These are phyloP conservation scores for Hordeum marinum DNA, from an alignment of 176 grass and related monocot genomes.

Conservation along the genomic window DNA sequence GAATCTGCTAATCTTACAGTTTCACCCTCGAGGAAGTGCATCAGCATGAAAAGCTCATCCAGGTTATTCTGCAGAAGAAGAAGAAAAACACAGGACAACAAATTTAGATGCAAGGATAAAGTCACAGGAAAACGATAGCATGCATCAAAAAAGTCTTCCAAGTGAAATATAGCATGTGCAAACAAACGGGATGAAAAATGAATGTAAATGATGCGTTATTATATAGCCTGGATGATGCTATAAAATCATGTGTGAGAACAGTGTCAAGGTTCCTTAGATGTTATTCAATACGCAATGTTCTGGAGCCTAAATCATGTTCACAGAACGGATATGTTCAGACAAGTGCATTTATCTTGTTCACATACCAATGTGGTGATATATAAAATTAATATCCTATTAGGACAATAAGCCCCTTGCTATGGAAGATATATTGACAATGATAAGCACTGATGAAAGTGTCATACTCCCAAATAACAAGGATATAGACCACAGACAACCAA, in stretches of 20 bases:
- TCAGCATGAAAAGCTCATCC: conserved; percentile 99
- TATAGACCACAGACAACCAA: neutral
- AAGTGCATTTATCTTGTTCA: neutral
- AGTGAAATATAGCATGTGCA: neutral
- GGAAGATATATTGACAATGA: conserved; percentile 1
- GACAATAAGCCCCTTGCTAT: neutral
- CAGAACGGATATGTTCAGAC: neutral
- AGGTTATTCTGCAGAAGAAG: conserved; percentile 83
- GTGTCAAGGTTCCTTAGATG: neutral
- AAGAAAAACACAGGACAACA: conserved; percentile 15
- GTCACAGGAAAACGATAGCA: neutral
- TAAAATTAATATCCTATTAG: neutral
- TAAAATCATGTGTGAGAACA: conserved; percentile 1
- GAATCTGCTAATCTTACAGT: conserved; percentile 59
- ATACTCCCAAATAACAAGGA: neutral
- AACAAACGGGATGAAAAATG: conserved; percentile 14
- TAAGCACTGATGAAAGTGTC: conserved; percentile 4
- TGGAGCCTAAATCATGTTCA: neutral
- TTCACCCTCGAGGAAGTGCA: conserved; percentile 99
- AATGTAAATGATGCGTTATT: neutral
- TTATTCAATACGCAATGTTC: neutral
- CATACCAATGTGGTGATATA: neutral
- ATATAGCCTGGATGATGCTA: neutral
- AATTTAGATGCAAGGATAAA: conserved; percentile 15
- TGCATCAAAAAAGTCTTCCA: neutral